Evolutionary conservation across 306 rosid species (phyloP).

Genomic region (Sicyos edulis): DNA sequence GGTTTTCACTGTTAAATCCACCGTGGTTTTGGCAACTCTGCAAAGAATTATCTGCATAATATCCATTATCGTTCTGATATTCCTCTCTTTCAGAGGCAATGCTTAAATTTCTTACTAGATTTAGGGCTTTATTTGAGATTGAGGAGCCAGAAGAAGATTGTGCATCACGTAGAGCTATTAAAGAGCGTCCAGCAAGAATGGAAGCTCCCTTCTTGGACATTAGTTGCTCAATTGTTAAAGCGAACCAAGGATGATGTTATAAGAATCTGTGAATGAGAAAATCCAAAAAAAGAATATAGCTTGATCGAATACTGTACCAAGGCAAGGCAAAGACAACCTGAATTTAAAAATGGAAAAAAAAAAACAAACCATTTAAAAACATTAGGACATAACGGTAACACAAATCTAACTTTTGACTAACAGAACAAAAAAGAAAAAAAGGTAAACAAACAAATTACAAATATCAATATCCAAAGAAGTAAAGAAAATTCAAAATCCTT

Average conservation of each 20-base stretch:
- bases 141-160: conserved; percentile 5
- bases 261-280: background rate
- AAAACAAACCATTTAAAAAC: background rate
- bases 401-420: background rate
- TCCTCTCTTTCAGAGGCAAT: conserved; percentile 36
- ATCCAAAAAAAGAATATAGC: background rate
- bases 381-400: background rate
- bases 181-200: conserved; percentile 12
- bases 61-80: conserved; percentile 29
- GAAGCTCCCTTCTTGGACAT: conserved; percentile 17
- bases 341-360: background rate
- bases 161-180: background rate
- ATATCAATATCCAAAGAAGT: conserved; percentile 1
- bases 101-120: conserved; percentile 31
- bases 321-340: conserved; percentile 4
- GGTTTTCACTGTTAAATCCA: conserved; percentile 18
- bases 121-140: conserved; percentile 17
- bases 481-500: background rate
- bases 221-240: conserved; percentile 9
- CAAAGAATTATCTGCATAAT: conserved; percentile 18
- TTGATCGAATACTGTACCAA: background rate
- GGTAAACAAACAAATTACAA: background rate
- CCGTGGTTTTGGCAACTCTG: conserved; percentile 8
- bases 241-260: background rate
- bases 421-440: background rate